These are phyloP conservation scores for Eucalyptus marginata DNA, from an alignment of 345 rosid species.

Conservation along the genomic window DNA sequence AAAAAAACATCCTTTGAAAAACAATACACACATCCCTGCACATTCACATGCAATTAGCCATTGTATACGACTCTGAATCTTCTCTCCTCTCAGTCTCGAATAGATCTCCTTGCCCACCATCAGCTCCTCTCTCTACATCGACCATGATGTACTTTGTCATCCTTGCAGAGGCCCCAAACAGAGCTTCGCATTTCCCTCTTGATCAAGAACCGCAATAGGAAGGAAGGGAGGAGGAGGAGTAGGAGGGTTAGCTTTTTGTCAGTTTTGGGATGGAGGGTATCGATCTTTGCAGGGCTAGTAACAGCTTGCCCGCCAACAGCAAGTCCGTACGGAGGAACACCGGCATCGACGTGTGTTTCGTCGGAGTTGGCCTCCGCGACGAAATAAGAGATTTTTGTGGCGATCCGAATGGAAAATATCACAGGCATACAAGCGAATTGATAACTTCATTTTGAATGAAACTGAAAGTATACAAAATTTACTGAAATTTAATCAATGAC, in stretches of 20 bases:
- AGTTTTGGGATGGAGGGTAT: background rate
- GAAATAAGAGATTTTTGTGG: no score
- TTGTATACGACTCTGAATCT: background rate
- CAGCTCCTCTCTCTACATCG: background rate
- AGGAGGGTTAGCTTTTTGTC: background rate
- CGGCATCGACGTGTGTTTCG: background rate
- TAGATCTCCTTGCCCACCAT: background rate
- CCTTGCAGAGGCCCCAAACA: background rate
- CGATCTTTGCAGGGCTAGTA: slow-evolving; percentile 20
- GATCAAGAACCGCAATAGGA: background rate
- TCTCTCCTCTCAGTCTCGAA: background rate
- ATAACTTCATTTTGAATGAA: no score
- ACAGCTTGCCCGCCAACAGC: slow-evolving; percentile 6
- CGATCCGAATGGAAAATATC: no score
- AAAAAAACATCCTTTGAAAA: background rate
- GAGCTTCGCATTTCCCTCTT: background rate
- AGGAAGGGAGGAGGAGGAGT: background rate
- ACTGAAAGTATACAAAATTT: no score
- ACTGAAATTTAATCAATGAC: no score
- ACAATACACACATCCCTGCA: background rate
- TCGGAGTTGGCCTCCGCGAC: no score
- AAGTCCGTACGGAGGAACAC: slow-evolving; percentile 19
- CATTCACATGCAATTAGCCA: background rate
- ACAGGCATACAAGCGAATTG: no score
- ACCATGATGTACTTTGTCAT: background rate